Conservation (phyloP, 108 stramenopile genomes). For the Skeletonema marinoi region DNA sequence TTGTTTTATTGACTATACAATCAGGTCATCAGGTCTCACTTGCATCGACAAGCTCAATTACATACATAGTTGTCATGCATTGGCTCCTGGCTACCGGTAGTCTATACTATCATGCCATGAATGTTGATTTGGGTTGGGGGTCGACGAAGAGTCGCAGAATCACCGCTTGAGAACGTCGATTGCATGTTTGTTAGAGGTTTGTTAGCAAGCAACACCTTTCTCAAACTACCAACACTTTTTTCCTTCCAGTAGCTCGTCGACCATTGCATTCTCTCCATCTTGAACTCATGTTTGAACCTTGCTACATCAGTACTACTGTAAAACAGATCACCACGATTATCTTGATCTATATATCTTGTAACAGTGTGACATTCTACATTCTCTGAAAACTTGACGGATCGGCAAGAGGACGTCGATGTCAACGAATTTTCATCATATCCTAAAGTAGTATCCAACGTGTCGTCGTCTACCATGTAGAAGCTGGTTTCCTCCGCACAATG, state of each 20-base stretch:
- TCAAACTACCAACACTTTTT: not conserved
- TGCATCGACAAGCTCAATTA: not conserved
- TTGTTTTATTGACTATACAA: not conserved
- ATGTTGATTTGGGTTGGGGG: not conserved
- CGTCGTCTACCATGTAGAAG: not conserved
- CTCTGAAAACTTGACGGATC: slow-evolving; percentile 11
- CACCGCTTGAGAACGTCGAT: not conserved
- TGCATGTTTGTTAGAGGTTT: not conserved
- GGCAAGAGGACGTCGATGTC: not conserved
- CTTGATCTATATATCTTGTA: slow-evolving; percentile 8
- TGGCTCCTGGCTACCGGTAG: no score
- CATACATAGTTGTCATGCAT: no score
- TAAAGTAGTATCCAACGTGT: not conserved
- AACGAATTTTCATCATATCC: not conserved
- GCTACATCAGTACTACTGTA: slow-evolving; percentile 12
- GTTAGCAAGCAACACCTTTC: not conserved
- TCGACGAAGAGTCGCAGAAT: not conserved
- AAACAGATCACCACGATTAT: slow-evolving; percentile 1
- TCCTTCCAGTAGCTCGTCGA: not conserved
- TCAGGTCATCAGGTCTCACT: not conserved
- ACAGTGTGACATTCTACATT: slow-evolving; percentile 7
- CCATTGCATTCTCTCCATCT: slow-evolving; percentile 19
- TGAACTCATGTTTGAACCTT: slow-evolving; percentile 13
- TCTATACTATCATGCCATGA: not conserved
- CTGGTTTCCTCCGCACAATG: not conserved